Base-by-base conservation (phyloP, 1,139 yeast species). In the Protomyces macrosporus region DNA sequence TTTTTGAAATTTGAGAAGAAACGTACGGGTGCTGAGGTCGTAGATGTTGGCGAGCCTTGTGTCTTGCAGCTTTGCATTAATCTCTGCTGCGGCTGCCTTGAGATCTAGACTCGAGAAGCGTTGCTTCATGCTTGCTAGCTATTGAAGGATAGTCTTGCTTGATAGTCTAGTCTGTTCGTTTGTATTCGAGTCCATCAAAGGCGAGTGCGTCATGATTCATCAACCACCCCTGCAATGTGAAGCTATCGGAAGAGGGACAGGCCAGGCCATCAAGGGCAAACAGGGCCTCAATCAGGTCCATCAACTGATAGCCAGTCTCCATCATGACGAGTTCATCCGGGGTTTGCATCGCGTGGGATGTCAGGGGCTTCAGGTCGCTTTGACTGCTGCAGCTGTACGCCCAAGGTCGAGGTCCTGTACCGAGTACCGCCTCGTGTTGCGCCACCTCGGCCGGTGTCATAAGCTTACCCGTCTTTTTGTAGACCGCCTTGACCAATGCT, bases 91-190 rank as follows among this genome's bases (percentile, higher is more conserved):
- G 54, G 90, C 77, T 65, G 90, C 79, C 74, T 85, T 86, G 55
- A 91, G 81, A 75, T 91, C 98, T 67, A 91, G 78, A 2, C 95
- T 87, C 12, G 93, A 86, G 68, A 90, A 83, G 75, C 97, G 82
- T 81, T 91, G 98, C 86, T 91, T 64, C 66, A 64, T 64, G 14
- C 12, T 7, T 30, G 16, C 14, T 32, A 34, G 55, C 32, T 39
- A 10, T 12, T 12, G 42, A 39, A 39, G n/a, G 42, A 39, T 36
- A 36, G 39, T 12, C 12, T 12, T 36, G 12, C 12, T 36, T 3
- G 1, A 3, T 12, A 36, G 39, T 7, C 39, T n/a, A 42, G 4
- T 14, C 32, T 4, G 48, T 42, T 30, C 7, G n/a, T 30, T 42
- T 42, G 33, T 14, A 42, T 4, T 14, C 30, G 4, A 42, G 32